A percentile compares a stretch with the other conserved stretches of the same genome.
These are phyloP conservation scores for Cunninghamia lanceolata DNA, from an alignment of 75 land plant species.

Conservation along the genomic window DNA sequence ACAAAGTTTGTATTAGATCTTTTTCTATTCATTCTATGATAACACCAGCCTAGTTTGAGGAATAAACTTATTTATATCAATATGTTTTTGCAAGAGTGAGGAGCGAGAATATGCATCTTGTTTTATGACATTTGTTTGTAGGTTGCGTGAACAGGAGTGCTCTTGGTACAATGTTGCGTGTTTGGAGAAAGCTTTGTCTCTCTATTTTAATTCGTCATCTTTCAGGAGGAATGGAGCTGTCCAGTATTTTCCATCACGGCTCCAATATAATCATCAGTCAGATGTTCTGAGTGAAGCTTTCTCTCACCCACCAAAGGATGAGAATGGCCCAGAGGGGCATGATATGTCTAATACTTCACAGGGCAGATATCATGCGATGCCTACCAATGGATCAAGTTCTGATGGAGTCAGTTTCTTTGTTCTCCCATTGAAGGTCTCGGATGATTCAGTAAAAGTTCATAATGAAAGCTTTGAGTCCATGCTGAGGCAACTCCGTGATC, in stretches of 20 bases:
- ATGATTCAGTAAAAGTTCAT: constrained; percentile 40
- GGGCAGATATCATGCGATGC: not conserved
- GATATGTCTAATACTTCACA: not conserved
- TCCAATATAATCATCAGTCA: not conserved
- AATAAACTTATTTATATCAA: not conserved
- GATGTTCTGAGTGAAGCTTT: not conserved
- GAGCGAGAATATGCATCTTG: no score
- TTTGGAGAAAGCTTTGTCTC: constrained; percentile 56
- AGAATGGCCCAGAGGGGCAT: not conserved
- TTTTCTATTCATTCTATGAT: constrained; percentile 2
- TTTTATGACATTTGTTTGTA: constrained; percentile 14
- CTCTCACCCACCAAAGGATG: not conserved
- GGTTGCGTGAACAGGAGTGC: constrained; percentile 55
- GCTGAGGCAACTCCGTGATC: constrained; percentile 65
- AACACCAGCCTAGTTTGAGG: constrained; percentile 5
- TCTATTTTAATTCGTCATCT: constrained; percentile 60
- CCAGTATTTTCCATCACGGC: constrained; percentile 32
- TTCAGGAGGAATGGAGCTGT: constrained; percentile 39
- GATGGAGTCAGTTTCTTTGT: constrained; percentile 43
- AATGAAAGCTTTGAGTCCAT: constrained; percentile 57
- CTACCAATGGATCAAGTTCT: constrained; percentile 7
- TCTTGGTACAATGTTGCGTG: constrained; percentile 31
- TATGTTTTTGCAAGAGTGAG: not conserved
- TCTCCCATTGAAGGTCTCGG: constrained; percentile 49
- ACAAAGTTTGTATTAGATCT: constrained; percentile 66